phyloP scores from a whole-genome alignment of 2,329 filamentous ascomycete species.

The Acephala macrosclerotiorum region DNA sequence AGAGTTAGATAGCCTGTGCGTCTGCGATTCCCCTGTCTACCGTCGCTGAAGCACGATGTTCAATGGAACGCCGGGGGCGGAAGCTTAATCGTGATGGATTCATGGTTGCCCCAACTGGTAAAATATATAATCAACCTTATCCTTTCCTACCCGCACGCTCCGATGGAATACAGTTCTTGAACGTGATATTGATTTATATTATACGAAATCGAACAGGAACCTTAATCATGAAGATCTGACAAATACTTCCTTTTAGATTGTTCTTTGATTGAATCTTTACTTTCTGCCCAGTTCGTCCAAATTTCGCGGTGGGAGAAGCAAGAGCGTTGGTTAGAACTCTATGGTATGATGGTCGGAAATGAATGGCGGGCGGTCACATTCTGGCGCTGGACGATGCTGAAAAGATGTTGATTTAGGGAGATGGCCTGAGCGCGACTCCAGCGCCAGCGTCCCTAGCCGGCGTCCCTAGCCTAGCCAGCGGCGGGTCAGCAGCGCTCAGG shows the following conservation, averaged over 20 bases:
- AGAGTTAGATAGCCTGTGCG: background rate
- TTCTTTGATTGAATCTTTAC: background rate
- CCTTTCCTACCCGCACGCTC: background rate
- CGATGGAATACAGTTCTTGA: background rate
- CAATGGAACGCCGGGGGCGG: background rate
- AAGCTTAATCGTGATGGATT: constrained; percentile 1
- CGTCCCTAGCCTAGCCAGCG: background rate
- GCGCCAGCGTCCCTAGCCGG: background rate
- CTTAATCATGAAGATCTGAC: constrained; percentile 3
- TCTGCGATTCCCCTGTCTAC: constrained; percentile 1
- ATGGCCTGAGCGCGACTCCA: background rate
- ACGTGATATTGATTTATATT: background rate
- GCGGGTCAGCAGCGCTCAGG: constrained; percentile 4
- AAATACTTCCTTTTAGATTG: constrained; percentile 3
- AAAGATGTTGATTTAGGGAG: background rate
- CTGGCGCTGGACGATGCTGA: background rate
- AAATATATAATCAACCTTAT: background rate
- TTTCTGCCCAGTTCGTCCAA: background rate
- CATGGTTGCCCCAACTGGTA: constrained; percentile 7
- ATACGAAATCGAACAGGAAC: constrained; percentile 1
- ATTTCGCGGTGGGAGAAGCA: background rate
- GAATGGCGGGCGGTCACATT: background rate
- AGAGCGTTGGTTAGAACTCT: constrained; percentile 1
- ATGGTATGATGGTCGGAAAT: background rate
- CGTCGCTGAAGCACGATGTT: background rate